Evolutionary conservation across 2,329 filamentous ascomycete genomes (phyloP), one percentile per base, ranked within the genome.

Genomic region (Neofusicoccum umdonicola): DNA sequence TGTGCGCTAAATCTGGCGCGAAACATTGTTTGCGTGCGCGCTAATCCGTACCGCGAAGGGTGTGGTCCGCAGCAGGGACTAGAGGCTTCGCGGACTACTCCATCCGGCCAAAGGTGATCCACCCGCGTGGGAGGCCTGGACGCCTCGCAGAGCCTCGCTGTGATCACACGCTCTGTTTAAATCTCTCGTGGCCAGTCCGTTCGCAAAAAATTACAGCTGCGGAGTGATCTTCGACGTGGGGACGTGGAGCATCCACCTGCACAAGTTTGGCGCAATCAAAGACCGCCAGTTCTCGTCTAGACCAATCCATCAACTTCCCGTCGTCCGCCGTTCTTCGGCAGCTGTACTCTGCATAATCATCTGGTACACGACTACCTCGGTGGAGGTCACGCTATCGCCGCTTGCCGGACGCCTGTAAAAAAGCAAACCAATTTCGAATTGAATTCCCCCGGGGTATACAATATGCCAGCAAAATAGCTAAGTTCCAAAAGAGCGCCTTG

Each of bases 391-490:
- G 27, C 27, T 31, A 31, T 31, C 39, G 39, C 39, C 39, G 39
- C 39, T 41, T 41, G 27, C 27, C 27, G 27, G 27, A 31, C 27
- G 27, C 48, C 8, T 51, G 31, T 19, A 12, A 7, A 37, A 56
- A 42, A 41, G 17, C 39, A 56, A 41, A 27, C 15, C 35, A 41
- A 42, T 57, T 45, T 58, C 41, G 37, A 58, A 58, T 58, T 44
- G 54, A 45, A 39, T 44, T 54, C 54, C 22, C 41, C 54, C 41
- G 54, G 54, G 54, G 54, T 58, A 58, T 58, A 58, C 54, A 58
- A 58, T 58, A 47, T 58, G 54, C 54, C 39, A 44, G 54, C 54
- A 45, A 58, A 57, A 35, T 44, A 58, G 54, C 54, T 58, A 45
- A 56, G n/a, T 41, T 42, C 52, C 52, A 44, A 58, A 58, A 58